Evolutionary conservation across 768 basidiomycete genomes (phyloP), one percentile per base, ranked within the genome.

Genomic region (Phylloporus rhodoxanthus): DNA sequence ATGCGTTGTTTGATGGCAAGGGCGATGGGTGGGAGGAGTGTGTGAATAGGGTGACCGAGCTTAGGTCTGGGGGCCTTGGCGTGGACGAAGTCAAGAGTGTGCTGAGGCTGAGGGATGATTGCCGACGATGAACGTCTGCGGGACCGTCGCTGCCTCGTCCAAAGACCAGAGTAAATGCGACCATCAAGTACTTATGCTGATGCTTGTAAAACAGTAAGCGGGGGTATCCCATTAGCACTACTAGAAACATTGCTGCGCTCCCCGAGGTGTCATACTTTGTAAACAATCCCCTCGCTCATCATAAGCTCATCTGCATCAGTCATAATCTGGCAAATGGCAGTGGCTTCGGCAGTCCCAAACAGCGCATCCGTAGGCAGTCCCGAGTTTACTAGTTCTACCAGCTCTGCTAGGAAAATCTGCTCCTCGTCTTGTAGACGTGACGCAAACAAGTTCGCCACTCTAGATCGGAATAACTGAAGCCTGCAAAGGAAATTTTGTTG

Each of bases 211-310:
- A 23, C 23, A 23, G 23, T 4, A 30, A 30, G 29, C 5, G 11
- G 38, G n/a, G 32, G 23, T 8, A 30, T 44, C 43, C 38, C 17
- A 25, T 25, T 25, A 25, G 23, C 9, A 40, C 19, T 38, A 29
- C 34, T 20, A 8, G 20, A 36, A 47, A 21, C 19, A 20, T 40
- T 40, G 39, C 8, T 15, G 45, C 45, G 11, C 29, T 50, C 42
- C 36, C 44, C 39, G 43, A 19, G 38, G 40, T 47, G 46, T 69
- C 72, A 91, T 49, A 91, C 80, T 67, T 84, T 91, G 72, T 94
- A 94, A 46, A 94, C 78, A 49, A 90, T 82, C 28, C 85, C 87
- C 28, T 88, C 90, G 55, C 85, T 86, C 59, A 91, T 75, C 88
- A 96, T 91, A 54, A 97, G 72, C 67, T 94, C 87, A 47, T 70